Percentiles rank a stretch among this genome's conserved stretches.
Evolutionary conservation across 1,284 basidiomycete species (phyloP).

Genomic region (Ceratobasidium sp.): DNA sequence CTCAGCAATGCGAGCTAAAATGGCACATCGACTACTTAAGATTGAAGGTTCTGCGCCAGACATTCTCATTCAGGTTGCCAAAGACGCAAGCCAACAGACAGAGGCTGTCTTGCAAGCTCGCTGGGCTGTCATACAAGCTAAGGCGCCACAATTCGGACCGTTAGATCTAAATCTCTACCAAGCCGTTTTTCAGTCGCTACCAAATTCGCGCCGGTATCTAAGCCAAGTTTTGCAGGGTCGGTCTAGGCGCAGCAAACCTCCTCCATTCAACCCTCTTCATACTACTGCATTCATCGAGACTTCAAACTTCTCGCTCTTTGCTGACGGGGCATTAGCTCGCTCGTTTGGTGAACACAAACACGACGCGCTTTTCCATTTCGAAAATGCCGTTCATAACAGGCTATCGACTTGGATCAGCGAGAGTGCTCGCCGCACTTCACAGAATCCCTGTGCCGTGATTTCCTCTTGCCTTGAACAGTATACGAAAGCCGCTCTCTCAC

Average conservation of each 20-base stretch:
- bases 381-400: slow-evolving; percentile 1
- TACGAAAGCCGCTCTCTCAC: neutral
- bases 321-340: neutral
- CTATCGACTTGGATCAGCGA: neutral
- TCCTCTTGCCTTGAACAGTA: slow-evolving; percentile 28
- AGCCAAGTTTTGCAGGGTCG: neutral
- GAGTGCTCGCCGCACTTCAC: neutral
- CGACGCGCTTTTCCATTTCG: slow-evolving; percentile 25
- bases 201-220: slow-evolving; percentile 50
- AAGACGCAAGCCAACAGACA: slow-evolving; percentile 41
- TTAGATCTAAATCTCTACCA: slow-evolving; percentile 46
- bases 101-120: slow-evolving; percentile 48
- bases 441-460: neutral
- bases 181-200: slow-evolving; percentile 51
- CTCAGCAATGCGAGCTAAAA: slow-evolving; percentile 53
- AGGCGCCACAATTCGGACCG: neutral
- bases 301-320: neutral
- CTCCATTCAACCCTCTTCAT: neutral
- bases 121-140: slow-evolving; percentile 49
- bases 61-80: slow-evolving; percentile 46
- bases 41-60: slow-evolving; percentile 49
- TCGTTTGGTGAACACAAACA: neutral
- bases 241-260: neutral
- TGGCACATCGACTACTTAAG: slow-evolving; percentile 56
- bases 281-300: neutral